phyloP scores from a whole-genome alignment of 202 grass and related monocot species.

The Setaria italica region DNA sequence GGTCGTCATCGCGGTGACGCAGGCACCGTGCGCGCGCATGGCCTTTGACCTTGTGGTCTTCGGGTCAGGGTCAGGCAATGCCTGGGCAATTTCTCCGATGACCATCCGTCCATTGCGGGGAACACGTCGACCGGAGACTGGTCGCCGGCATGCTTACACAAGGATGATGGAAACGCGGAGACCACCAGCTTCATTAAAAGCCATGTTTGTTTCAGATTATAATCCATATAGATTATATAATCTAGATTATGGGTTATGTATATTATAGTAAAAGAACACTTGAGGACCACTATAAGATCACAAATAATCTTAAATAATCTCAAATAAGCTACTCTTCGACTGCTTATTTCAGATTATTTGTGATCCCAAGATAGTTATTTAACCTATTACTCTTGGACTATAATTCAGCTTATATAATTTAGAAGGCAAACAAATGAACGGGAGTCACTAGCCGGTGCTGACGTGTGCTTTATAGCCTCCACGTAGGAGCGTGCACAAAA shows the following conservation, averaged over 20 bases:
- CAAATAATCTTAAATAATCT: too few relatives aligned
- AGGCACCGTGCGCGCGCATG: background rate
- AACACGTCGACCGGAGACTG: background rate
- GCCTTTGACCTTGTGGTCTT: slow-evolving; percentile 37
- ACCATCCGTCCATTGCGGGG: background rate
- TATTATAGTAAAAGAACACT: too few relatives aligned
- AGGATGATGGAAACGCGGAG: background rate
- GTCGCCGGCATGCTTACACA: background rate
- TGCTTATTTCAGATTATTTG: too few relatives aligned
- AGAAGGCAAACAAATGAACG: background rate
- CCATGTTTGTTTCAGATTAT: too few relatives aligned
- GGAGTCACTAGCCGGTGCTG: background rate
- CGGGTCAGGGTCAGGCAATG: slow-evolving; percentile 14
- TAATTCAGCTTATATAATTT: too few relatives aligned
- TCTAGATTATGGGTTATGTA: too few relatives aligned
- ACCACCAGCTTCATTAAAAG: background rate
- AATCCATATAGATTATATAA: too few relatives aligned
- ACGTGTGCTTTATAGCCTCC: background rate
- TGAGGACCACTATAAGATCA: too few relatives aligned
- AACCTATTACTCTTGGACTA: too few relatives aligned
- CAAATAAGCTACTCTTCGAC: too few relatives aligned
- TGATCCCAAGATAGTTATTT: too few relatives aligned
- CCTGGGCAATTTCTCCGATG: slow-evolving; percentile 41
- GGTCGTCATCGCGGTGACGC: slow-evolving; percentile 52
- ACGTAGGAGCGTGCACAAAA: background rate